A percentile compares a stretch with the other conserved stretches of the same genome.
Conservation (phyloP, 192 early-diverging fungal species). For the Phycomyces nitens region DNA sequence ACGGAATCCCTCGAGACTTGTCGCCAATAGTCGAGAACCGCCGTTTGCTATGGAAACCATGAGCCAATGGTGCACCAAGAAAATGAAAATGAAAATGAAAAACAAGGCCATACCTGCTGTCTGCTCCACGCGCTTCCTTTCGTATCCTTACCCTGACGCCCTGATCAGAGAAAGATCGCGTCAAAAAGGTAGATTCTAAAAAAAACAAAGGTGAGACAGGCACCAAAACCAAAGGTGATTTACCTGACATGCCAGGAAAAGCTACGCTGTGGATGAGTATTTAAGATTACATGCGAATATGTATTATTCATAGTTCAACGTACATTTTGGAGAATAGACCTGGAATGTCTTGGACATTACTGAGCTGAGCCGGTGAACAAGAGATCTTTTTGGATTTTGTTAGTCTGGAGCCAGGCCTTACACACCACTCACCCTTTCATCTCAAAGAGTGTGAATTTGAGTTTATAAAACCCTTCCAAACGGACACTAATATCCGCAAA, state of each 20-base stretch:
- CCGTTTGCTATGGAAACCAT: background rate
- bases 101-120: background rate
- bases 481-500: slow-evolving; percentile 95
- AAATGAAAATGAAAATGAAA: background rate
- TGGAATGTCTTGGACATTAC: slow-evolving; percentile 77
- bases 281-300: background rate
- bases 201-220: background rate
- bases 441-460: slow-evolving; percentile 87
- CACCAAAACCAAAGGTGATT: background rate
- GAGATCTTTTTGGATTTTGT: slow-evolving; percentile 18
- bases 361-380: slow-evolving; percentile 74
- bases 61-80: background rate
- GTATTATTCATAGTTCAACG: background rate
- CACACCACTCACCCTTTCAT: slow-evolving; percentile 59
- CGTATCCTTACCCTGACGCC: slow-evolving; percentile 89
- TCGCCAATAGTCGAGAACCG: background rate
- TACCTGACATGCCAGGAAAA: slow-evolving; percentile 88
- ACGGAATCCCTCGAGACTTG: background rate
- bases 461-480: slow-evolving; percentile 80
- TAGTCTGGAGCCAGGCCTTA: background rate
- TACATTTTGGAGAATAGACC: slow-evolving; percentile 80
- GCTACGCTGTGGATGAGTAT: slow-evolving; percentile 28
- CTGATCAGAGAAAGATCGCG: slow-evolving; percentile 88
- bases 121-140: slow-evolving; percentile 55
- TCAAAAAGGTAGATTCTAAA: slow-evolving; percentile 76